Evolutionary conservation across 768 basidiomycete species (phyloP), one percentile per base, ranked within the genome.

Genomic region (Russula brevipes): DNA sequence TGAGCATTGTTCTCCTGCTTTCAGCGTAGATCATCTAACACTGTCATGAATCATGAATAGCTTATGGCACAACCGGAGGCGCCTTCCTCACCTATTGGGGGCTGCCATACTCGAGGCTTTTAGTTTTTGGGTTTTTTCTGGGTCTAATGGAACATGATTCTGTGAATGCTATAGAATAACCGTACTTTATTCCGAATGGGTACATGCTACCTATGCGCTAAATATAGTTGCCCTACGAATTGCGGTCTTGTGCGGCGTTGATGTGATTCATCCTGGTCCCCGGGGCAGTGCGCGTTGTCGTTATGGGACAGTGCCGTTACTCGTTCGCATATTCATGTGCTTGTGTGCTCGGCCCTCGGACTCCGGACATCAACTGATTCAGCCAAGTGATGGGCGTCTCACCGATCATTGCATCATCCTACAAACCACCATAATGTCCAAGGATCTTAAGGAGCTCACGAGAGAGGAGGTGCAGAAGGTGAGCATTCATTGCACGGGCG

Each of bases 391-490:
- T 3, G 33, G 42, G 54, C 30, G 31, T 11, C 5, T 1, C 10
- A 14, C 4, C 1, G 3, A 11, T 47, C 3, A 16, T 33, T 33
- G 24, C 24, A n/a, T 17, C 16, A 4, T n/a, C n/a, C 47, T 31
- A 41, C 41, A 14, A 31, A 50, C 38, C 11, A 4, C 36, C 19
- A 10, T 24, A 19, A 59, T 64, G 63, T 64, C 63, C 33, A 72
- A 66, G 64, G 50, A 46, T 16, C 36, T 68, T 33, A 75, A 71
- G 57, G 68, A 82, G 66, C 79, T 80, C 57, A 78, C 80, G 17
- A 63, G 75, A 33, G 81, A 86, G 49, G 89, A 92, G 67, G 85
- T 91, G 60, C 79, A 82, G n/a, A 80, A 87, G 80, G 90, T 89
- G 62, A 56, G 78, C 2, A 9, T 11, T 35, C 24, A 14, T 19